A percentile compares a stretch with the other conserved stretches of the same genome.
phyloP scores from a whole-genome alignment of 331 rosid species.

The Erythrophleum ivorense region DNA sequence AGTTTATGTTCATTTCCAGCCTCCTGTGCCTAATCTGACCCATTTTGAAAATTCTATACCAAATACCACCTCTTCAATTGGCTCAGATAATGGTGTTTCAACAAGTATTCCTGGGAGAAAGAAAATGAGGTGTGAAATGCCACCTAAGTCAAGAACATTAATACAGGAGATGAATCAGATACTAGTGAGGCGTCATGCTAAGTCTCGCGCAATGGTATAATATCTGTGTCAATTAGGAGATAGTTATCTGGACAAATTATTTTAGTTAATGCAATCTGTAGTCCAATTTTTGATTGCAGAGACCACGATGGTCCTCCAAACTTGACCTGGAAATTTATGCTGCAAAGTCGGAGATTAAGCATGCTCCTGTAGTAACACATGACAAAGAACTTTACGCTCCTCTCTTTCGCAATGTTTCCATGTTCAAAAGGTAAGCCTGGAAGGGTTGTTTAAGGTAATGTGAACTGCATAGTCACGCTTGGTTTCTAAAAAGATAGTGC shows the following conservation, averaged over 20 bases:
- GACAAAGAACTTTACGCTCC: constrained; percentile 80
- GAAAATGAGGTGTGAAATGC: constrained; percentile 71
- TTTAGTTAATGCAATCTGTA: constrained; percentile 29
- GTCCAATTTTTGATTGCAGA: constrained; percentile 59
- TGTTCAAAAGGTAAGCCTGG: constrained; percentile 72
- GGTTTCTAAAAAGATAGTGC: constrained; percentile 10
- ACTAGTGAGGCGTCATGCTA: constrained; percentile 60
- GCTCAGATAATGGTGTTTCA: constrained; percentile 39
- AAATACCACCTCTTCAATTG: constrained; percentile 31
- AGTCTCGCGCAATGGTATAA: constrained; percentile 76
- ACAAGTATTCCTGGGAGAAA: constrained; percentile 45
- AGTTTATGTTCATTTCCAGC: constrained; percentile 32
- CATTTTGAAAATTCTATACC: constrained; percentile 30
- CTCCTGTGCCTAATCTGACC: constrained; percentile 37
- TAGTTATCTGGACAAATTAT: constrained; percentile 25
- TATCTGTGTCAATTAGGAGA: constrained; percentile 30
- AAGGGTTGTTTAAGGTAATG: constrained; percentile 18
- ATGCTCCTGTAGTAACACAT: constrained; percentile 53
- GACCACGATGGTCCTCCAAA: constrained; percentile 75
- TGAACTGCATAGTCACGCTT: constrained; percentile 23
- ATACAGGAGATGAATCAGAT: constrained; percentile 73
- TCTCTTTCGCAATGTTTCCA: constrained; percentile 83
- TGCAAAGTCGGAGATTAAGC: constrained; percentile 74
- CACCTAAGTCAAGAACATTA: constrained; percentile 76
- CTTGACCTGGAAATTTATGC: constrained; percentile 74